phyloP scores from a whole-genome alignment of 2,329 filamentous ascomycete species.

The Pseudogymnoascus sp. region DNA sequence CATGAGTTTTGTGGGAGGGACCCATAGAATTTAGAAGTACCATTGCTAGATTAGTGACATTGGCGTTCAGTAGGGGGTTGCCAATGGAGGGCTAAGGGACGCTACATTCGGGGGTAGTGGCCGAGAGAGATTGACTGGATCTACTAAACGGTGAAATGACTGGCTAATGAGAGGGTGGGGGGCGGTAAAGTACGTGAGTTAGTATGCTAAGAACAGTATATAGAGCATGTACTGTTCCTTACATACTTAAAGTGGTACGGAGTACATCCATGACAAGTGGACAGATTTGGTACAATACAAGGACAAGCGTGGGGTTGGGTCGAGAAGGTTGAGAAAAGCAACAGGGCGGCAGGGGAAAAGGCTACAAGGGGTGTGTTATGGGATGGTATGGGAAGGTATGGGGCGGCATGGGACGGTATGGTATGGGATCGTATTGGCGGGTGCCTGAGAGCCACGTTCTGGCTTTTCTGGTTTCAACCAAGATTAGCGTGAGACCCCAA shows the following conservation, averaged over 20 bases:
- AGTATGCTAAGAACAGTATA: background rate
- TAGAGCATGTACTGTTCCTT: background rate
- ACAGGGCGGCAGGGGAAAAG: background rate
- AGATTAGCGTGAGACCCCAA: background rate
- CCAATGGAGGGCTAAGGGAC: background rate
- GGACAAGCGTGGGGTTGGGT: background rate
- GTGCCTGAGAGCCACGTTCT: conserved; percentile 7
- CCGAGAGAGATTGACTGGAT: conserved; percentile 8
- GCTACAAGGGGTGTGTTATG: background rate
- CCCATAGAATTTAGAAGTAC: background rate
- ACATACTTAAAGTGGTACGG: background rate
- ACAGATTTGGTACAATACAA: background rate
- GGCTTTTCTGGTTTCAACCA: conserved; percentile 5
- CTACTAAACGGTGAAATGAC: background rate
- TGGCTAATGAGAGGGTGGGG: background rate
- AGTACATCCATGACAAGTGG: background rate
- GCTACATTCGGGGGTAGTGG: background rate
- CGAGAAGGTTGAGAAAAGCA: background rate
- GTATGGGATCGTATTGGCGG: background rate
- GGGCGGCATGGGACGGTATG: background rate
- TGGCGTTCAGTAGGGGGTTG: background rate
- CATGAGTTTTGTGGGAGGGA: background rate
- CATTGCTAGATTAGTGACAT: background rate
- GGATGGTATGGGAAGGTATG: background rate
- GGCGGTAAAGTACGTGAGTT: background rate